Percentiles rank a stretch among this genome's conserved stretches.
Evolutionary conservation across 2,329 filamentous ascomycete species (phyloP).

Genomic region (Elsinoe fawcettii): DNA sequence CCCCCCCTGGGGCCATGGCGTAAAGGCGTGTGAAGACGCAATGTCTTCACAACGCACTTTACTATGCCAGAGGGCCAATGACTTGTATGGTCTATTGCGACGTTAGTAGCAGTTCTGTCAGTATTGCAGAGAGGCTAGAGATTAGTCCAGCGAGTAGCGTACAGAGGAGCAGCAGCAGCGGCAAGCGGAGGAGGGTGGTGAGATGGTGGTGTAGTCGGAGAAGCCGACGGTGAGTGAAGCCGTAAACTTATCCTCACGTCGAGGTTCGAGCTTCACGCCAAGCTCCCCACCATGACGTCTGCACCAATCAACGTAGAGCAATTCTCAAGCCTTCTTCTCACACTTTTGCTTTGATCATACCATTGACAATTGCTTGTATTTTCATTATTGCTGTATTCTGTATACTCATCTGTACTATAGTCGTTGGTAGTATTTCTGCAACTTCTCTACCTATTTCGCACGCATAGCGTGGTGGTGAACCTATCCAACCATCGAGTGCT

Average conservation of each 20-base stretch:
- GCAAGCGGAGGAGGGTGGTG: not conserved
- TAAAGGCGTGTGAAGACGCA: constrained; percentile 6
- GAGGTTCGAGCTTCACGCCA: constrained; percentile 14
- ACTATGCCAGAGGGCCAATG: constrained; percentile 11
- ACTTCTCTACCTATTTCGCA: not conserved
- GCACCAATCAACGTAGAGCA: not conserved
- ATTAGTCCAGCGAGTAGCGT: not conserved
- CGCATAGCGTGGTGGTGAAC: not conserved
- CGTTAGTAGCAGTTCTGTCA: not conserved
- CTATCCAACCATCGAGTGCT: not conserved
- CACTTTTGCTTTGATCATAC: not conserved
- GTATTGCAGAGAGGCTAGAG: not conserved
- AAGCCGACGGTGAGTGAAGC: not conserved
- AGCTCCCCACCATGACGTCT: constrained; percentile 14
- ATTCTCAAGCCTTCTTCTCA: not conserved
- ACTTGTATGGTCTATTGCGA: not conserved
- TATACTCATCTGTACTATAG: not conserved
- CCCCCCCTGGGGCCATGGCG: constrained; percentile 12
- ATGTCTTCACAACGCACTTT: constrained; percentile 4
- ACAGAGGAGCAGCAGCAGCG: not conserved
- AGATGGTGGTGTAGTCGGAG: not conserved
- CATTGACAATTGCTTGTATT: not conserved
- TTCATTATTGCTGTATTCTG: not conserved
- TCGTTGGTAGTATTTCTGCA: not conserved
- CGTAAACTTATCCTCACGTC: constrained; percentile 3